phyloP scores from a whole-genome alignment of 2,329 filamentous ascomycete species.

The Colletotrichum somersetense region DNA sequence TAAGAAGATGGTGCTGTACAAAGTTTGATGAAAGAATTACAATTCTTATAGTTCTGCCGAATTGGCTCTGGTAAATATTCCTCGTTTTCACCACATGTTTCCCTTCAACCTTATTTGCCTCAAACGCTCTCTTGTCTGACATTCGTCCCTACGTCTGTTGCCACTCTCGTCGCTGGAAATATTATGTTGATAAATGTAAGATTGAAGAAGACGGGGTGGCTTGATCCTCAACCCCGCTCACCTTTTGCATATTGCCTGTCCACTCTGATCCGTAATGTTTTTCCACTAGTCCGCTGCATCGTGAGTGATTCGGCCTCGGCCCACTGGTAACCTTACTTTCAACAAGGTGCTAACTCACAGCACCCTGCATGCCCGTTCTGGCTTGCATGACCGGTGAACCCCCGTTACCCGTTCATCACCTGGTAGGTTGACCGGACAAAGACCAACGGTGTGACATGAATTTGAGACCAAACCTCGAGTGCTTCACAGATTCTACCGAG shows the following conservation, averaged over 20 bases:
- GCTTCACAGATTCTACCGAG: neutral
- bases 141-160: slow-evolving; percentile 12
- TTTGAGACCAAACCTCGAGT: neutral
- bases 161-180: neutral
- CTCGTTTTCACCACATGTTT: slow-evolving; percentile 3
- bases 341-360: slow-evolving; percentile 26
- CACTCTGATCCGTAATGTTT: neutral
- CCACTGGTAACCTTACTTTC: neutral
- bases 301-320: slow-evolving; percentile 13
- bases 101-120: slow-evolving; percentile 24
- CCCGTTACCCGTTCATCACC: neutral
- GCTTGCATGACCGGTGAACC: neutral
- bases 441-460: neutral
- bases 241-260: neutral
- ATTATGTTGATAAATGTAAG: slow-evolving; percentile 22
- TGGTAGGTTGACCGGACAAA: slow-evolving; percentile 2
- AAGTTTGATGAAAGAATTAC: slow-evolving; percentile 20
- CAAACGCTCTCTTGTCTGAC: slow-evolving; percentile 31
- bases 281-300: neutral
- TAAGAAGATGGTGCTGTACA: slow-evolving; percentile 5
- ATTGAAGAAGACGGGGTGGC: slow-evolving; percentile 24
- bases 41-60: slow-evolving; percentile 34
- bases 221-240: neutral
- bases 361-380: neutral
- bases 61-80: slow-evolving; percentile 6